Evolutionary conservation across 164 flowering plant species (phyloP).

Genomic region (Buxus sempervirens): DNA sequence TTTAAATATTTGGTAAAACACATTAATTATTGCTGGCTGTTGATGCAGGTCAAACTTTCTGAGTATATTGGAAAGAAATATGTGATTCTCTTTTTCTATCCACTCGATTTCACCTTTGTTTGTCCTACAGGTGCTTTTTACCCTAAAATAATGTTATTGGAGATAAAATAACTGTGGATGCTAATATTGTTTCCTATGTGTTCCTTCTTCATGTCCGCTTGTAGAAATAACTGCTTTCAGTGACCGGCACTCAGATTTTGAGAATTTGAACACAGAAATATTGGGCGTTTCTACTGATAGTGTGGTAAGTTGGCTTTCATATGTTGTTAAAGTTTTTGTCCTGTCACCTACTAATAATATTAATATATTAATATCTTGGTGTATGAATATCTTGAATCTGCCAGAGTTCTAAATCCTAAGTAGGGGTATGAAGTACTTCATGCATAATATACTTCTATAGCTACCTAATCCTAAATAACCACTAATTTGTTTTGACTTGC

Average conservation of each 20-base stretch:
- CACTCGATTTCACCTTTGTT: conserved; percentile 96
- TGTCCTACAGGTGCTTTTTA: conserved; percentile 86
- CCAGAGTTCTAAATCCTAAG: too few species aligned
- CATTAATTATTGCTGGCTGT: too few species aligned
- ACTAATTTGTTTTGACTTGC: too few species aligned
- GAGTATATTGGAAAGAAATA: conserved; percentile 96
- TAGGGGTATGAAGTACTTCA: too few species aligned
- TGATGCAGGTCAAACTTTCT: conserved; percentile 85
- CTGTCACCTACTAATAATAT: not conserved
- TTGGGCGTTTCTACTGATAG: conserved; percentile 95
- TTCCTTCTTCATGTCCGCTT: conserved; percentile 11
- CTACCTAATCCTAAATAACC: too few species aligned
- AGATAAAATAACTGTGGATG: not conserved
- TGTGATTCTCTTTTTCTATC: conserved; percentile 97
- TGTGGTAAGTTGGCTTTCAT: conserved; percentile 57
- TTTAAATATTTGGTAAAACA: too few species aligned
- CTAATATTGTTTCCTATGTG: not conserved
- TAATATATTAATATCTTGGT: too few species aligned
- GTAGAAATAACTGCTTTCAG: conserved; percentile 98
- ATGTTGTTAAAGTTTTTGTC: not conserved
- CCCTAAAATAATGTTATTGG: conserved; percentile 2
- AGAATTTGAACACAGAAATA: conserved; percentile 87
- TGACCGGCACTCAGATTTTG: conserved; percentile 83
- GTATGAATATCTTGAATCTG: too few species aligned
- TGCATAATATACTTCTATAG: too few species aligned